Evolutionary conservation across 169 alveolate species (phyloP).

Genomic region (Fabrea salina): DNA sequence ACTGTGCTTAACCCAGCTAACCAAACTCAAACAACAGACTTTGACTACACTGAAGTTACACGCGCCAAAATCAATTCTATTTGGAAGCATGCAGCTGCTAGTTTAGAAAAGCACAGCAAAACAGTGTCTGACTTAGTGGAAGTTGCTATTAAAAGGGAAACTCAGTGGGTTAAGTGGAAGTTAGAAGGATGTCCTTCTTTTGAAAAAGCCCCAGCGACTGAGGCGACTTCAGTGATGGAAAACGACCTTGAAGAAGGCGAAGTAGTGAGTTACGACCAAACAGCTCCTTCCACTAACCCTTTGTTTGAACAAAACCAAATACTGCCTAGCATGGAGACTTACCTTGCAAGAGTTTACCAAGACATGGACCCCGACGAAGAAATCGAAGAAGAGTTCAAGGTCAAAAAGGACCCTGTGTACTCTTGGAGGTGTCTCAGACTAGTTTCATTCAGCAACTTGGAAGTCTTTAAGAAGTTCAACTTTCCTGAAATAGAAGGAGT

Average conservation of each 20-base stretch:
- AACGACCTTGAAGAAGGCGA: conserved; percentile 23
- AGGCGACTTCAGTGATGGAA: background rate
- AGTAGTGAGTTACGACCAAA: background rate
- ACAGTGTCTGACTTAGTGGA: background rate
- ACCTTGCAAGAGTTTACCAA: conserved; percentile 30
- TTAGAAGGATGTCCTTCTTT: background rate
- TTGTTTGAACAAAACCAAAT: background rate
- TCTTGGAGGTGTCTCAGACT: conserved; percentile 28
- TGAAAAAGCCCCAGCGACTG: background rate
- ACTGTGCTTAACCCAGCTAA: background rate
- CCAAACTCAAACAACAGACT: background rate
- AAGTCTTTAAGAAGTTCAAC: background rate
- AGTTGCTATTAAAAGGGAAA: background rate
- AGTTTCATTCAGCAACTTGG: conserved; percentile 21
- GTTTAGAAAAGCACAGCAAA: background rate
- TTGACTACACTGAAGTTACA: background rate
- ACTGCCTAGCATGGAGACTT: background rate
- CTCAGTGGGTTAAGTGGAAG: conserved; percentile 6
- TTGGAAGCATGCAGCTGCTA: background rate
- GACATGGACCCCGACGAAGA: conserved; percentile 46
- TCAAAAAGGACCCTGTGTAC: conserved; percentile 29
- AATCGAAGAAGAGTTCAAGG: conserved; percentile 34
- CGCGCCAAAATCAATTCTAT: background rate
- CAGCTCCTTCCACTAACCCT: background rate
- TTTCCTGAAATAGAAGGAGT: conserved; percentile 31